These are phyloP conservation scores for Oryza glumipatula DNA, from an alignment of 176 grass and related monocot genomes.

Conservation along the genomic window DNA sequence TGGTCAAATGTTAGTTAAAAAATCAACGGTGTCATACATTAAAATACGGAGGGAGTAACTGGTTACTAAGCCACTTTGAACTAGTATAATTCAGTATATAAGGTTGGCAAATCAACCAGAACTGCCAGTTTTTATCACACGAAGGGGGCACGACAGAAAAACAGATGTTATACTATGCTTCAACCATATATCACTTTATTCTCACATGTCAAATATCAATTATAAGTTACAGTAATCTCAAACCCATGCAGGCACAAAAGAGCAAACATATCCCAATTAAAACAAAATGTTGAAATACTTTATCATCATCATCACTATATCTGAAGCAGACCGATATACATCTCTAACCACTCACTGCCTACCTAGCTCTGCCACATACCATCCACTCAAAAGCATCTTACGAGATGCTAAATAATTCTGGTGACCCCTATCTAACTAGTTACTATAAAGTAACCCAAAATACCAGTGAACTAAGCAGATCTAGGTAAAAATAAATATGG, in stretches of 20 bases:
- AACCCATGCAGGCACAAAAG: not conserved
- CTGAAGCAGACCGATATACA: slow-evolving; percentile 32
- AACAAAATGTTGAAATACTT: slow-evolving; percentile 9
- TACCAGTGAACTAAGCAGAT: slow-evolving; percentile 24
- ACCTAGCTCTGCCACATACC: slow-evolving; percentile 25
- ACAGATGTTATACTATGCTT: not conserved
- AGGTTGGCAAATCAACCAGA: not conserved
- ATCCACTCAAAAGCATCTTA: slow-evolving; percentile 17
- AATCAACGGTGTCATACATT: no score
- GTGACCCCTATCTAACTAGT: slow-evolving; percentile 13
- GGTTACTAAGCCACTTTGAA: no score
- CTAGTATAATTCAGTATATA: no score
- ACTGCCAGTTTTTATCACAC: not conserved
- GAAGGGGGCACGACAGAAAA: not conserved
- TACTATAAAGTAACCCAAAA: slow-evolving; percentile 31
- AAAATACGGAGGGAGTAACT: no score
- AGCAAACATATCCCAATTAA: not conserved
- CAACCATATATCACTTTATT: not conserved
- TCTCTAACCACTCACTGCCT: not conserved
- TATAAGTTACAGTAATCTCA: slow-evolving; percentile 22
- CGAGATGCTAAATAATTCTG: slow-evolving; percentile 9
- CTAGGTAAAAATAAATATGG: slow-evolving; percentile 20
- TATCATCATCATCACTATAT: slow-evolving; percentile 41
- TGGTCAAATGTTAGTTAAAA: no score
- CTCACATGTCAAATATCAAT: not conserved